Conservation (phyloP, 2,329 filamentous ascomycete genomes). For the Sporothrix humicola region DNA sequence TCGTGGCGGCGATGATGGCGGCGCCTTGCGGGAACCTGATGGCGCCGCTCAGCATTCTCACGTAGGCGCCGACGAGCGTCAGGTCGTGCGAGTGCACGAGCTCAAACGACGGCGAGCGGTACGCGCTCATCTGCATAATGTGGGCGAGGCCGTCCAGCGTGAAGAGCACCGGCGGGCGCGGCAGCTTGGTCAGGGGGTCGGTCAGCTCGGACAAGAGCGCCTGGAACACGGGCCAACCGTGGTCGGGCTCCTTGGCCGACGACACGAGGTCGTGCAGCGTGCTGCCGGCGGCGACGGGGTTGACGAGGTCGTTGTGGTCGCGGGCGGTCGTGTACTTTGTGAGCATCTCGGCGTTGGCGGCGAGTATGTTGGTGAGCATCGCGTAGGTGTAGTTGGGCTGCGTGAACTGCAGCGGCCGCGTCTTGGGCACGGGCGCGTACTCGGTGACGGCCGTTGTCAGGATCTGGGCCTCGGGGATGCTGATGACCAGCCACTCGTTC, state of each 20-base stretch:
- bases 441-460: conserved; percentile 79
- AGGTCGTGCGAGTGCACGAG: conserved; percentile 87
- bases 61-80: conserved; percentile 74
- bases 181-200: conserved; percentile 35
- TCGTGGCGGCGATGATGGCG: conserved; percentile 75
- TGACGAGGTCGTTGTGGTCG: conserved; percentile 53
- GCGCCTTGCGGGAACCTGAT: conserved; percentile 72
- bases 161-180: conserved; percentile 69
- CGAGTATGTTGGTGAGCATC: conserved; percentile 73
- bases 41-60: conserved; percentile 70
- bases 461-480: conserved; percentile 87
- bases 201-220: conserved; percentile 81
- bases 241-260: conserved; percentile 74
- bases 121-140: conserved; percentile 78
- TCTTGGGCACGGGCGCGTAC: conserved; percentile 72
- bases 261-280: conserved; percentile 72
- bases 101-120: conserved; percentile 72
- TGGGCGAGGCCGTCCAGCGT: conserved; percentile 79
- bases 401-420: conserved; percentile 66
- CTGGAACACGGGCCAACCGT: conserved; percentile 79
- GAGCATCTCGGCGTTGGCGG: conserved; percentile 73
- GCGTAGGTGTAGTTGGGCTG: conserved; percentile 79
- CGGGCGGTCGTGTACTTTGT: conserved; percentile 53
- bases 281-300: conserved; percentile 66
- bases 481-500: conserved; percentile 86